These are phyloP conservation scores for Salix caprea DNA, from an alignment of 345 rosid species.

Conservation along the genomic window DNA sequence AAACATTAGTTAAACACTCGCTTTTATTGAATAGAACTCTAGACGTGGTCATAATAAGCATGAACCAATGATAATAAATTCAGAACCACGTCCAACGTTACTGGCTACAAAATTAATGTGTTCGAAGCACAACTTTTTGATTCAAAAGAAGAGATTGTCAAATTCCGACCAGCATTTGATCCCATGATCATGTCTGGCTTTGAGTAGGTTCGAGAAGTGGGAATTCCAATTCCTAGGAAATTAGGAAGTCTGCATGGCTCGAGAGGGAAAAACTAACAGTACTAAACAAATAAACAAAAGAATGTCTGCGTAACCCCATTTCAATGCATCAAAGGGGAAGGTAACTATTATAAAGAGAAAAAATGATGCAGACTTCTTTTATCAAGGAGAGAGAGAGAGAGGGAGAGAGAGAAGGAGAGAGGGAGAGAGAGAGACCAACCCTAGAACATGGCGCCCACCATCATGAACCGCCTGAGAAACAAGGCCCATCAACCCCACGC, in stretches of 20 bases:
- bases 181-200: conserved; percentile 40
- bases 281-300: not conserved
- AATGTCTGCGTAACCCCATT: not conserved
- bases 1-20: not conserved
- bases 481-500: conserved; percentile 98
- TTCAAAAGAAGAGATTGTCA: not conserved
- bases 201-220: conserved; percentile 13
- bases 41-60: not conserved
- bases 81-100: conserved; percentile 7
- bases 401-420: conserved; percentile 9
- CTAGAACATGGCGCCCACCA: conserved; percentile 98
- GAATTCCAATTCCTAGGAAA: conserved; percentile 20
- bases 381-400: not conserved
- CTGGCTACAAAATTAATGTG: not conserved
- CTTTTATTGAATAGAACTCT: not conserved
- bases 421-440: conserved; percentile 47
- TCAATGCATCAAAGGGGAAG: not conserved
- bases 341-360: not conserved
- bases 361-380: conserved; percentile 22
- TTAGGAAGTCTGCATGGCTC: conserved; percentile 25
- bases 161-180: conserved; percentile 36
- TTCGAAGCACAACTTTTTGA: not conserved
- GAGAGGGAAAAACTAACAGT: not conserved
- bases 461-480: conserved; percentile 97
- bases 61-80: not conserved